Evolutionary conservation across 1,284 basidiomycete genomes (phyloP).

Genomic region (Cystobasidiaceae sp.): DNA sequence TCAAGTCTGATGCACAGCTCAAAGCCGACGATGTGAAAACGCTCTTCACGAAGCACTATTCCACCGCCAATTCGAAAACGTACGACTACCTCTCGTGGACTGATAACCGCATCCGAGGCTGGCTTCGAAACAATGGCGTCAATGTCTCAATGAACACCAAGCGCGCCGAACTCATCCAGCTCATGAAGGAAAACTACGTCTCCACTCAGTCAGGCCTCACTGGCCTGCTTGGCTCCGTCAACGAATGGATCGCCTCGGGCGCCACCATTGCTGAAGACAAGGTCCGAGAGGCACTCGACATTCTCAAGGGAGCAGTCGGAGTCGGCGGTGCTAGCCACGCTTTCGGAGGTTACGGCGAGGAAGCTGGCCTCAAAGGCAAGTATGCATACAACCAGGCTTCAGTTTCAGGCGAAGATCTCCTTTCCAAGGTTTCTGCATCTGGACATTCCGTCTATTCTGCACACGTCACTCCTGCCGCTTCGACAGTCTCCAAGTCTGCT

Average conservation of each 20-base stretch:
- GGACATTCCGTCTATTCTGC: constrained; percentile 16
- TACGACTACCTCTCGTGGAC: constrained; percentile 43
- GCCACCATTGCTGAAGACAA: constrained; percentile 36
- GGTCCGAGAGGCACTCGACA: constrained; percentile 38
- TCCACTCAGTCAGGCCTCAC: constrained; percentile 33
- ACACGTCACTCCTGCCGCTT: constrained; percentile 5
- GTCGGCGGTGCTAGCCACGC: constrained; percentile 2
- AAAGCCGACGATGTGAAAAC: constrained; percentile 40
- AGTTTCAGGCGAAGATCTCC: constrained; percentile 22
- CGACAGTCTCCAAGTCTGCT: constrained; percentile 16
- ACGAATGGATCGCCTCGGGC: constrained; percentile 35
- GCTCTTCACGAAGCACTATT: constrained; percentile 42
- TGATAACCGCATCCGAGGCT: constrained; percentile 42
- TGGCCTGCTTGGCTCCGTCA: constrained; percentile 34
- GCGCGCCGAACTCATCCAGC: constrained; percentile 30
- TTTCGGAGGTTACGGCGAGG: constrained; percentile 36
- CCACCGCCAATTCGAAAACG: constrained; percentile 33
- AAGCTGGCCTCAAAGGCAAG: constrained; percentile 41
- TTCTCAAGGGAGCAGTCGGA: constrained; percentile 40
- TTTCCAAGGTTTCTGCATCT: constrained; percentile 20
- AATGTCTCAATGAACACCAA: constrained; percentile 32
- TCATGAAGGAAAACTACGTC: constrained; percentile 60
- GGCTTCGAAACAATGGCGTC: constrained; percentile 41
- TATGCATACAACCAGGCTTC: constrained; percentile 37
- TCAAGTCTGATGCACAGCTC: constrained; percentile 61